Evolutionary conservation across 139 green algal genomes (phyloP).

Genomic region (Mychonastes homosphaera): DNA sequence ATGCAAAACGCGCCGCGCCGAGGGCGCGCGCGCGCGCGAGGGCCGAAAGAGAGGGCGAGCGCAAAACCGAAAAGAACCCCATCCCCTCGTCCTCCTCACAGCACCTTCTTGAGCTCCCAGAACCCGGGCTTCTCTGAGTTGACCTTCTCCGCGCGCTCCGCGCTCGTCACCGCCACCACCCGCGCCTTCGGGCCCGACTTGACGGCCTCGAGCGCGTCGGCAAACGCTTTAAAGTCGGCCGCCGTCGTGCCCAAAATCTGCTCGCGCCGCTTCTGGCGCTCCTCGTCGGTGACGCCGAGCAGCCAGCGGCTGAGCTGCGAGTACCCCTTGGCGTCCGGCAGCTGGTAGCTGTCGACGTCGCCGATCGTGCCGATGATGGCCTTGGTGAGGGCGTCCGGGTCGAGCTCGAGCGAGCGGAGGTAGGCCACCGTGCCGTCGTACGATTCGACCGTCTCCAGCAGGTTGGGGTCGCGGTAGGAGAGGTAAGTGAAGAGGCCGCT

Average conservation of each 20-base stretch:
- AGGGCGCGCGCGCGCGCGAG: background rate
- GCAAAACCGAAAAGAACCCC: background rate
- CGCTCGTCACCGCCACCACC: constrained; percentile 74
- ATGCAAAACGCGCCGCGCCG: no score
- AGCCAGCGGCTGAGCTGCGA: constrained; percentile 28
- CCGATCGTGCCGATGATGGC: constrained; percentile 93
- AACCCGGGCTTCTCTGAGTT: constrained; percentile 58
- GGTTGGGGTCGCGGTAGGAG: constrained; percentile 95
- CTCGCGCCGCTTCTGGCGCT: constrained; percentile 83
- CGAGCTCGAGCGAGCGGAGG: constrained; percentile 67
- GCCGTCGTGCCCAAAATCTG: constrained; percentile 70
- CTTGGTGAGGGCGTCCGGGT: constrained; percentile 79
- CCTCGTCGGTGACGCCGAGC: constrained; percentile 80
- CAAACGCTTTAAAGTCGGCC: constrained; percentile 75
- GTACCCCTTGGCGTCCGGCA: constrained; percentile 77
- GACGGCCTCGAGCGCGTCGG: constrained; percentile 58
- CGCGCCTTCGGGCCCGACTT: constrained; percentile 41
- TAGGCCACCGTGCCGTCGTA: constrained; percentile 83
- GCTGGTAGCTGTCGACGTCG: constrained; percentile 90
- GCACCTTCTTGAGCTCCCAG: constrained; percentile 63
- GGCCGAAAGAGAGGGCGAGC: background rate
- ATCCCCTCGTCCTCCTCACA: constrained; percentile 31
- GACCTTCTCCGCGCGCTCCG: constrained; percentile 55
- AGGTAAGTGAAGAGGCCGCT: constrained; percentile 83
- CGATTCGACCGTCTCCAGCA: constrained; percentile 79